These are phyloP conservation scores for Hypholoma sublateritium DNA, from an alignment of 768 basidiomycete genomes.

Conservation along the genomic window DNA sequence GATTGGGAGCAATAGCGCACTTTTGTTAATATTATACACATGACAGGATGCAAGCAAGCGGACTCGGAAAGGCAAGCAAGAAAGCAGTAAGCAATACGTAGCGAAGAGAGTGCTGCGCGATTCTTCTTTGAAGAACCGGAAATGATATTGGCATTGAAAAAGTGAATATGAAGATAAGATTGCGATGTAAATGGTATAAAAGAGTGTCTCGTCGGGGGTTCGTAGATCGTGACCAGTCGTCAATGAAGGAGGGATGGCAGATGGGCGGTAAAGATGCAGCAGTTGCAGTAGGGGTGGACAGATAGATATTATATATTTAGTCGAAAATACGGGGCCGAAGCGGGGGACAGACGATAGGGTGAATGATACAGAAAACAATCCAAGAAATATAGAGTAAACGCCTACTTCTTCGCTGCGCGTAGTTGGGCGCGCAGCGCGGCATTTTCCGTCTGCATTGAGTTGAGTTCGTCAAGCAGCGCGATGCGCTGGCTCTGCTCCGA, in stretches of 20 bases:
- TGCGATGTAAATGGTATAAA: not conserved
- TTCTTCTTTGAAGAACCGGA: no score
- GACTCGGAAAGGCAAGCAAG: not conserved
- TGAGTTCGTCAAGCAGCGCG: slow-evolving; percentile 86
- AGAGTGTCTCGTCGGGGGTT: not conserved
- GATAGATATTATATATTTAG: not conserved
- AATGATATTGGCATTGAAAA: not conserved
- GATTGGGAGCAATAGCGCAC: not conserved
- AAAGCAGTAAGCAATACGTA: not conserved
- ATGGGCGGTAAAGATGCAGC: not conserved
- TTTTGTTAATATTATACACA: not conserved
- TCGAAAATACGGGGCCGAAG: not conserved
- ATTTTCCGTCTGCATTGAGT: slow-evolving; percentile 80
- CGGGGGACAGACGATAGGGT: not conserved
- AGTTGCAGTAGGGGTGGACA: not conserved
- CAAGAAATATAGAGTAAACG: not conserved
- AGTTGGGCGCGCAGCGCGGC: slow-evolving; percentile 67
- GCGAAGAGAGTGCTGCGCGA: not conserved
- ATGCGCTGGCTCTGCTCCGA: slow-evolving; percentile 82
- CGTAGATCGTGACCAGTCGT: not conserved
- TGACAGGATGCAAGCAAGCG: not conserved
- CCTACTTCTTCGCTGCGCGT: slow-evolving; percentile 53
- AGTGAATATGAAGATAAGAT: not conserved
- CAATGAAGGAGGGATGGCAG: not conserved
- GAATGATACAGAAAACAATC: not conserved